Conservation (phyloP, 345 rosid species). For the Acer negundo region DNA sequence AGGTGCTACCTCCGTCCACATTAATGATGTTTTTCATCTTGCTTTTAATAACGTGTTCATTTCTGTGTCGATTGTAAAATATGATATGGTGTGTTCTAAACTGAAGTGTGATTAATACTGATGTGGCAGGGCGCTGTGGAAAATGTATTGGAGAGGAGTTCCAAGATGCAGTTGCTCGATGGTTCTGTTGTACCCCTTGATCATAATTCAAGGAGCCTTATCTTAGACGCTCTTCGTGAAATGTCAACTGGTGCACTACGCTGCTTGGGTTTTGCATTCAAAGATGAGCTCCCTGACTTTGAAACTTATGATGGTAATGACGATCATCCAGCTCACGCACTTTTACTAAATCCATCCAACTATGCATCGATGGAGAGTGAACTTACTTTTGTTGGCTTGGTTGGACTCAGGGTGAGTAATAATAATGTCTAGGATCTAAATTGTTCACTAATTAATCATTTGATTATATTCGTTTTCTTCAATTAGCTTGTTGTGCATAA, state of each 20-base stretch:
- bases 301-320: constrained; percentile 63
- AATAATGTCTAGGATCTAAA: neutral
- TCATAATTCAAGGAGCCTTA: constrained; percentile 39
- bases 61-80: neutral
- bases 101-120: constrained; percentile 8
- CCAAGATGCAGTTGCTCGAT: constrained; percentile 60
- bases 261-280: constrained; percentile 72
- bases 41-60: neutral
- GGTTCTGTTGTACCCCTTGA: constrained; percentile 60
- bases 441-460: neutral
- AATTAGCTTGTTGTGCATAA: neutral
- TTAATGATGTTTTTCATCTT: neutral
- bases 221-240: constrained; percentile 47
- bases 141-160: constrained; percentile 65
- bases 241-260: constrained; percentile 65
- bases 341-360: constrained; percentile 51
- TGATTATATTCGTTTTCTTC: constrained; percentile 10
- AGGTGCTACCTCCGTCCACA: constrained; percentile 41
- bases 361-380: constrained; percentile 69
- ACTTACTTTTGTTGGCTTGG: constrained; percentile 62
- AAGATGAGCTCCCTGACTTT: constrained; percentile 55
- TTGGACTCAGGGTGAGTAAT: constrained; percentile 62
- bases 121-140: constrained; percentile 79
- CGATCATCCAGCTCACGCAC: constrained; percentile 67
- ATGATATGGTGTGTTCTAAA: neutral